Base-by-base conservation (phyloP, 192 early-diverging fungal genomes). In the Backusella liffmaniae region DNA sequence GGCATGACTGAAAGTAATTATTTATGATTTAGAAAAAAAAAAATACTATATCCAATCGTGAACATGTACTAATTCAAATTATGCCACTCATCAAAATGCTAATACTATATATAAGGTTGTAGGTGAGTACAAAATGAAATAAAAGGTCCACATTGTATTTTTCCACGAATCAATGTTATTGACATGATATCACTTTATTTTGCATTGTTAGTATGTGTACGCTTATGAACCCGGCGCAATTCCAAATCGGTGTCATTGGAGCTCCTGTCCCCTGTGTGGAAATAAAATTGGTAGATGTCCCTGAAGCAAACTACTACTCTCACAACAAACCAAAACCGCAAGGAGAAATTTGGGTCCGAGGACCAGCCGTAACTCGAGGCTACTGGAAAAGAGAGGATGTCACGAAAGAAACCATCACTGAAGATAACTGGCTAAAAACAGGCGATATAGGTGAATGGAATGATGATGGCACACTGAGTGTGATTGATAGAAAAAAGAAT, bases 401-500 rank as follows among this genome's bases (percentile, higher is more conserved):
- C 26, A 95, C 95, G 0, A 83, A 80, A 9, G 90, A 94, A 56
- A 84, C 87, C 1, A 73, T 96, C 32, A 93, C 89, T 15, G 82
- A 77, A 26, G 95, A 95, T 80, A 92, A 92, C 26, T 98, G 96
- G 96, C 79, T 98, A 66, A 88, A 82, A 81, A 96, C 95, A 16
- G 96, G 96, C 65, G 96, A 96, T 84, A 92, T 98, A 77, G 97
- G 90, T 69, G 91, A 94, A 87, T 94, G 92, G 92, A 84, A 88
- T 62, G 79, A 86, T 1, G 91, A 92, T 73, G 96, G 96, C 46
- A 88, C 90, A 42, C 76, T 99, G 32, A 80, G 85, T 16, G 90
- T 99, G 65, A 95, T 99, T 79, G 97, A 99, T 82, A 89, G 97
- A 62, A 92, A 89, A 77, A 96, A 96, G 89, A 99, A 98, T 83